Conservation (phyloP, 495 filamentous ascomycete genomes). For the Podospora australis region DNA sequence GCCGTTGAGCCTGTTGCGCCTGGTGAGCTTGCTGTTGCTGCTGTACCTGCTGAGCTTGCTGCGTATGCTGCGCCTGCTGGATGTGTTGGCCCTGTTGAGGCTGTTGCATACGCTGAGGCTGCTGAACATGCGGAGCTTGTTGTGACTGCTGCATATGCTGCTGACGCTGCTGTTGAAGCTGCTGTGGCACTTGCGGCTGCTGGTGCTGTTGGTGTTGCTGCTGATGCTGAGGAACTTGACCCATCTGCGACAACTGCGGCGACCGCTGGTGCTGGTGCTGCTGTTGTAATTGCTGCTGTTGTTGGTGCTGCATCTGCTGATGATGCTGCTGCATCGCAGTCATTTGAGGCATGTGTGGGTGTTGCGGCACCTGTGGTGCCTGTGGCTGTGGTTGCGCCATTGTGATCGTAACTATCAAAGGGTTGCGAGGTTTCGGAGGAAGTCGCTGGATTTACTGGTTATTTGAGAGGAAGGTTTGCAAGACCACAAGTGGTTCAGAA, state of each 20-base stretch:
- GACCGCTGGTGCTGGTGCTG: conserved; percentile 10
- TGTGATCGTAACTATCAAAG: too few species aligned
- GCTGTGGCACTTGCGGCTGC: conserved; percentile 13
- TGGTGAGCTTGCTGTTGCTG: conserved; percentile 38
- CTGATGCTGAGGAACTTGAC: conserved; percentile 37
- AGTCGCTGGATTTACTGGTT: background rate
- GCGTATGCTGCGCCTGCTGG: background rate
- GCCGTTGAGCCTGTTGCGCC: conserved; percentile 12
- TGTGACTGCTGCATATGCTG: too few species aligned
- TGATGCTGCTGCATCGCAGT: conserved; percentile 8
- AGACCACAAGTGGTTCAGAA: too few species aligned
- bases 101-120: background rate
- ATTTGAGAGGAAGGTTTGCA: too few species aligned
- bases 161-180: conserved; percentile 30
- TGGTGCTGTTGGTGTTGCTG: conserved; percentile 26
- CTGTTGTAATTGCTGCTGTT: conserved; percentile 40
- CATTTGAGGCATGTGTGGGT: conserved; percentile 4
- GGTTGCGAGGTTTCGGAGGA: too few species aligned
- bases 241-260: conserved; percentile 15
- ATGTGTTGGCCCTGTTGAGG: background rate
- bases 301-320: conserved; percentile 19
- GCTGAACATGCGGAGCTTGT: too few species aligned
- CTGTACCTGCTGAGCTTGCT: conserved; percentile 29
- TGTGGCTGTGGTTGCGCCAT: conserved; percentile 65
- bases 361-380: conserved; percentile 47